Evolutionary conservation across 2,329 filamentous ascomycete genomes (phyloP), one percentile per base, ranked within the genome.

Genomic region (Alternaria metachromatica): DNA sequence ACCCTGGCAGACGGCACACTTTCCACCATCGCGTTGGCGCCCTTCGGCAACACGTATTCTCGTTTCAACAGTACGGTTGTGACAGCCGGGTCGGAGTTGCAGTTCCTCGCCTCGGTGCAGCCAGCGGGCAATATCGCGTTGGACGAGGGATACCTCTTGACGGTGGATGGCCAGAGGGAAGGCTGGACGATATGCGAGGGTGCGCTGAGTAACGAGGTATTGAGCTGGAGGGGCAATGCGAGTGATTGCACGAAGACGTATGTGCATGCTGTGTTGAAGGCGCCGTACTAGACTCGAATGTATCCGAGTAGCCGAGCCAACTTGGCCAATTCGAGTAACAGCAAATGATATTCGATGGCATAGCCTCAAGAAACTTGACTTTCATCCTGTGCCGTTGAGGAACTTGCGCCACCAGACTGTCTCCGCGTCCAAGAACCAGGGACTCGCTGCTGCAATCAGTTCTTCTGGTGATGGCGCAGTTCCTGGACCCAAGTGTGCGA

Each of bases 371-470:
- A 41, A 10, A 21, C 3, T 13, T 46, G 21, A 15, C 4, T 9
- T 15, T 51, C 41, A 62, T 92, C 92, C 63, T 90, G 66, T 61
- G 18, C 65, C 68, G 58, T 74, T 64, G 33, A 64, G 65, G 30
- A 77, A 74, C 58, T 69, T 71, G 48, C 77, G 62, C 69, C 69
- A 77, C 76, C 77, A 79, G 8, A 78, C 65, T 41, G 73, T 77
- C 46, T 78, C 76, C 0, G 72, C 68, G 46, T 79, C 77, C 18
- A 79, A 45, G 28, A 74, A 77, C 76, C 76, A 79, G n/a, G 76
- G 77, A 18, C 63, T 70, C n/a, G 65, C 71, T 33, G 70, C 66
- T 13, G 73, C 71, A 12, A 77, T 68, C 18, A 78, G 43, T 33
- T 77, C 71, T 49, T 79, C 77, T 0, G 77, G 76, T 18, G 74